Conservation (phyloP, 352 stramenopile species). For the Saprolegnia parasitica region DNA sequence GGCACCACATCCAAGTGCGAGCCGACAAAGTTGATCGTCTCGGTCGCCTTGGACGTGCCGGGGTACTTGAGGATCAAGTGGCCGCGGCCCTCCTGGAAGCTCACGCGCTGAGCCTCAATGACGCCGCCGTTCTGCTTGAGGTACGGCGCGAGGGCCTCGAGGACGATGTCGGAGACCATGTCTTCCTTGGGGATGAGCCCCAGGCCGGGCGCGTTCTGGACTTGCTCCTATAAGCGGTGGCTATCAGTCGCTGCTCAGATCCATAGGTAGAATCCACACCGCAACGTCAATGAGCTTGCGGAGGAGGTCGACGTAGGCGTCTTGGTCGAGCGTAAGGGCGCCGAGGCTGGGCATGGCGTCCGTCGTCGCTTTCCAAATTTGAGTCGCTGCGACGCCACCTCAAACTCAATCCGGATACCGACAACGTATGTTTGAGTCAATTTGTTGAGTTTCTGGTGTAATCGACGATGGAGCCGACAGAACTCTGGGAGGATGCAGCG, state of each 20-base stretch:
- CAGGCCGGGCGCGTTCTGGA: conserved; percentile 60
- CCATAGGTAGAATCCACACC: no score
- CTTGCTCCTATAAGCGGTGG: no score
- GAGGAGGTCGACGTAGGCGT: no score
- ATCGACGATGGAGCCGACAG: not conserved
- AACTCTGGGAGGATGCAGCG: not conserved
- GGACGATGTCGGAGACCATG: conserved; percentile 82
- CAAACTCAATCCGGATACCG: no score
- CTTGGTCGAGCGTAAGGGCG: no score
- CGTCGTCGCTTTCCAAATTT: no score
- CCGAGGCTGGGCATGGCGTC: no score
- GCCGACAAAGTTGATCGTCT: conserved; percentile 84
- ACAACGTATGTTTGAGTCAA: no score
- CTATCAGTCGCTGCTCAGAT: no score
- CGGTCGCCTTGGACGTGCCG: conserved; percentile 36
- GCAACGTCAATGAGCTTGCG: no score
- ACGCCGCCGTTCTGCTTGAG: conserved; percentile 59
- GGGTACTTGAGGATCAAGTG: conserved; percentile 92
- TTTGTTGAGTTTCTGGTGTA: no score
- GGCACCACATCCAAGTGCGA: conserved; percentile 91
- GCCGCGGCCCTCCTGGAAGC: conserved; percentile 77
- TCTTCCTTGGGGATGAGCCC: conserved; percentile 83
- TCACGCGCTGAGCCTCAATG: conserved; percentile 67
- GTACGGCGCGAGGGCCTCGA: conserved; percentile 80
- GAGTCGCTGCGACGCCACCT: no score